These are phyloP conservation scores for Boeremia lycopersici DNA, from an alignment of 2,329 filamentous ascomycete genomes.

Conservation along the genomic window DNA sequence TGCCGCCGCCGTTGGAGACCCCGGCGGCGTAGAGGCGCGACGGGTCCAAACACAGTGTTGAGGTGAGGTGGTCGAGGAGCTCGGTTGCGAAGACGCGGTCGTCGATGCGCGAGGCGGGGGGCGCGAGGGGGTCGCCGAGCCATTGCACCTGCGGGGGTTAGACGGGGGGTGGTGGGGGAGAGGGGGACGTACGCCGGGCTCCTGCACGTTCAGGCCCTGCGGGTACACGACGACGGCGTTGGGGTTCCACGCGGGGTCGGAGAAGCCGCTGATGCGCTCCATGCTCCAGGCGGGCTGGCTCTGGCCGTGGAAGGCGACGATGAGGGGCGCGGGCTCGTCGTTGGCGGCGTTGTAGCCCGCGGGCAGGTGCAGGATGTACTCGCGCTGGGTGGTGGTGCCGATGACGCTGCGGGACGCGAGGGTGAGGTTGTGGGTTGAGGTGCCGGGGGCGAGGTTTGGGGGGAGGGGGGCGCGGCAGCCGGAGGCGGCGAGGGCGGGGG, in stretches of 20 bases:
- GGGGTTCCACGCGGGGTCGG: slow-evolving; percentile 24
- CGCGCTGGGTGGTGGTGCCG: slow-evolving; percentile 20
- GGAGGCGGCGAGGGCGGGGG: slow-evolving; percentile 5
- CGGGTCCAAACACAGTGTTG: slow-evolving; percentile 53
- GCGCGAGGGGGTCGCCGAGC: slow-evolving; percentile 50
- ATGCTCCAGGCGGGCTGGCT: slow-evolving; percentile 26
- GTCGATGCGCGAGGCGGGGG: slow-evolving; percentile 41
- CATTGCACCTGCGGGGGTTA: slow-evolving; percentile 35
- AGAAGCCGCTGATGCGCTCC: slow-evolving; percentile 29
- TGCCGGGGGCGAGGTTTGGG: slow-evolving; percentile 19
- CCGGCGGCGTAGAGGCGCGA: slow-evolving; percentile 53
- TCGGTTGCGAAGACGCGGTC: slow-evolving; percentile 53
- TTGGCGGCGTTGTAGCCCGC: slow-evolving; percentile 19
- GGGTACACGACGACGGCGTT: slow-evolving; percentile 30
- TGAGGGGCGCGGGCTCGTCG: slow-evolving; percentile 19
- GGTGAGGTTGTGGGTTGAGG: slow-evolving; percentile 27
- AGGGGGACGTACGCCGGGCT: slow-evolving; percentile 23
- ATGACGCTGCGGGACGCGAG: slow-evolving; percentile 23
- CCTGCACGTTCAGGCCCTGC: slow-evolving; percentile 23
- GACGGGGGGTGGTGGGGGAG: too few relatives aligned
- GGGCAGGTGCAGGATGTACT: slow-evolving; percentile 28
- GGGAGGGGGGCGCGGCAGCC: slow-evolving; percentile 25
- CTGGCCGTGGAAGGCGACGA: slow-evolving; percentile 30
- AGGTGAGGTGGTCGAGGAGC: slow-evolving; percentile 46
- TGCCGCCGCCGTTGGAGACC: slow-evolving; percentile 61